Evolutionary conservation across 345 rosid species (phyloP).

Genomic region (Bruguiera sexangula): DNA sequence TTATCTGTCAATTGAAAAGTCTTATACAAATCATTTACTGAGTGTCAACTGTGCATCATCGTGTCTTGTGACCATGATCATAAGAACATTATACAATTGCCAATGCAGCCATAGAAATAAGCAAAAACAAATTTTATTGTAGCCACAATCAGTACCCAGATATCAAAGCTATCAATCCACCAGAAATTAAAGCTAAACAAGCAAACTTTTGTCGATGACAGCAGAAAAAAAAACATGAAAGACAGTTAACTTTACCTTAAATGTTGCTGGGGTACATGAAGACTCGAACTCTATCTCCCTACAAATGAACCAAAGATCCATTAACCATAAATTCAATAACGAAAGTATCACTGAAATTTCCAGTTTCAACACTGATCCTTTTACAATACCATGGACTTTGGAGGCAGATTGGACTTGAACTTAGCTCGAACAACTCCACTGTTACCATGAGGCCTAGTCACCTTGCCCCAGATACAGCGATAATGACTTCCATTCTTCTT

Average conservation of each 20-base stretch:
- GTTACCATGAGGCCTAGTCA: constrained; percentile 85
- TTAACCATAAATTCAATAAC: background rate
- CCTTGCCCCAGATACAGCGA: constrained; percentile 97
- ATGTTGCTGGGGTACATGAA: constrained; percentile 96
- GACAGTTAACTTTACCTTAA: constrained; percentile 43
- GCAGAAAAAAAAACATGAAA: background rate
- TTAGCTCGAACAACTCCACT: constrained; percentile 85
- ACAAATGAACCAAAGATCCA: constrained; percentile 3
- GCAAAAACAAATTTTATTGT: background rate
- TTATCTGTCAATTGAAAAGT: too few relatives aligned
- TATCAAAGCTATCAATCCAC: background rate
- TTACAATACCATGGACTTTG: constrained; percentile 68
- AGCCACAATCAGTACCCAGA: background rate
- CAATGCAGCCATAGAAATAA: background rate
- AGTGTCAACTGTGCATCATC: too few relatives aligned
- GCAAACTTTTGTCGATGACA: background rate
- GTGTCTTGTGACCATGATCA: background rate
- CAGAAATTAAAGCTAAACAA: background rate
- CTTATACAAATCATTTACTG: too few relatives aligned
- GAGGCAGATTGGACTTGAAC: constrained; percentile 88
- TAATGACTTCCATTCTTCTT: constrained; percentile 79
- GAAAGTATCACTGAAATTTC: background rate
- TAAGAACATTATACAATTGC: background rate
- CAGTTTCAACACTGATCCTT: background rate
- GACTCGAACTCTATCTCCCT: constrained; percentile 87